Evolutionary conservation across 768 basidiomycete genomes (phyloP), one percentile per base, ranked within the genome.

Genomic region (Russula sp.): DNA sequence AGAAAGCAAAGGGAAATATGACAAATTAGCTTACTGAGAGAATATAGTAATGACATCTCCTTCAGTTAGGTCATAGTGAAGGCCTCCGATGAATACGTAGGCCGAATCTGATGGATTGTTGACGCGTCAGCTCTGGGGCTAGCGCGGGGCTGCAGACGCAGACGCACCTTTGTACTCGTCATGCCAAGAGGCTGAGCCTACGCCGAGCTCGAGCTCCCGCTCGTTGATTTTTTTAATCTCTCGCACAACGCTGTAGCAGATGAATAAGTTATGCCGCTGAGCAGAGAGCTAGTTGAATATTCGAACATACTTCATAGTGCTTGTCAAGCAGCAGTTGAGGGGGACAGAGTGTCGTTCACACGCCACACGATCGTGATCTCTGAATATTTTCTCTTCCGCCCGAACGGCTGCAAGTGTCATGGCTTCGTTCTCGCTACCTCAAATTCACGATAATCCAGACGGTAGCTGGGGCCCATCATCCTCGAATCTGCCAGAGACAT

Each of bases 31-130:
- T 74, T 70, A 97, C 94, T 99, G 97, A 18, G 96, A 98, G 76
- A 98, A 96, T 62, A 98, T 94, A 16, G 94, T 86, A 68, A 98
- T 89, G 18, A 99, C 92, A 72, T 99, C 97, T 60, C 97, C 97
- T 76, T 99, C 97, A 3, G 97, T 97, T 53, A 98, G 78, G 68
- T 94, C 94, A 69, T 80, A 84, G 66, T 88, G 81, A 35, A 99
- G 81, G 20, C 96, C 95, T 48, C 97, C 95, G 60, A 92, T 79
- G 73, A 94, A 97, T 68, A 99, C 80, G 75, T 98, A 97, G 16
- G 97, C 97, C 51, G 94, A 97, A 74, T 98, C 95, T 87, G 54
- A 51, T 39, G 40, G n/a, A 31, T 13, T 7, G 61, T 37, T 20
- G 10, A 42, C 18, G 9, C n/a, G 18, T 11, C 18, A 39, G 40